Evolutionary conservation across 495 filamentous ascomycete species (phyloP), one percentile per base, ranked within the genome.

Genomic region (Thermothielavioides terrestris): DNA sequence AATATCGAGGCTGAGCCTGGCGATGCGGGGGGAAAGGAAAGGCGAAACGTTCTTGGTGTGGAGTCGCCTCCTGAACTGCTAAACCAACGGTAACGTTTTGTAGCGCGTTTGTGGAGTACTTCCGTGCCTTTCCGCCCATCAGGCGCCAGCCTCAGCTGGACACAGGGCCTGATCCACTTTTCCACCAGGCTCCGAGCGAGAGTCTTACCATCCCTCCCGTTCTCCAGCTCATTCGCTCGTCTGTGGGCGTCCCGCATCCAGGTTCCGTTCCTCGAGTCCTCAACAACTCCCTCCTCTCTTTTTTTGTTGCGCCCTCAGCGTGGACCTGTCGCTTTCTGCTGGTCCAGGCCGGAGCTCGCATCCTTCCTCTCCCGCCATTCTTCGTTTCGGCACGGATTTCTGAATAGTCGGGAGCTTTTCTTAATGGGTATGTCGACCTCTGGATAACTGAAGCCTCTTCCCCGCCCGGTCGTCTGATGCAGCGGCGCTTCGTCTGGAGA

Each of bases 341-440:
- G 50, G 57, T 53, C 51, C 32, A 59, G 56, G 53, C 32, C 45
- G 50, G 56, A 56, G 45, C 46, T 20, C 34, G 31, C 26, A 43
- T 27, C 46, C 3, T 45, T 27, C 18, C 20, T 40, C 49, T 37
- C 27, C 27, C 38, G 43, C 47, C 44, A 22, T 8, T 52, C 34
- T 52, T 46, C 42, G 15, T 49, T 61, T 57, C 36, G 32, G 50
- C 25, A 31, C 42, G 53, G 40, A 45, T 57, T 57, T 52, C 47
- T 51, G 50, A 49, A 48, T 56, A 51, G 46, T 47, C 20, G 40
- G 23, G 50, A 49, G 46, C 40, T 44, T 49, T 41, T 38, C 54
- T 58, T 53, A 53, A 61, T 61, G 58, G 58, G 58, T 61, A 46
- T 10, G 58, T 61, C 22, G 6, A 10, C 2, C 11, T n/a, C 18